Conservation (phyloP, 305 asterid species). For the Petunia hybrid region DNA sequence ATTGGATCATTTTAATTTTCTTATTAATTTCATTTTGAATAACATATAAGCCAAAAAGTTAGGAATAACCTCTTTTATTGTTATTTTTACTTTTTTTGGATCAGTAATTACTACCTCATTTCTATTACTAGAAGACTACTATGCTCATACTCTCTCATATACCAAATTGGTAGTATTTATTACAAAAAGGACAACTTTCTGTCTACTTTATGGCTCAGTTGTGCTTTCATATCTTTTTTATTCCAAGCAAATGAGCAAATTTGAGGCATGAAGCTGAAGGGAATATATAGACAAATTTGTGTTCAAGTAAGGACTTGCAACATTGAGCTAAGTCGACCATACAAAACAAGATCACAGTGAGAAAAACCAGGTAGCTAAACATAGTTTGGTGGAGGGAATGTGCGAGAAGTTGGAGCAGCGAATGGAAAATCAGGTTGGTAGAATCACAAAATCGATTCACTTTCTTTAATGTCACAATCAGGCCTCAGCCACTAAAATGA, state of each 20-base stretch:
- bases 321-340: conserved; percentile 12
- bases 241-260: neutral
- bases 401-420: neutral
- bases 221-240: neutral
- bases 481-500: neutral
- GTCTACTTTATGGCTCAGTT: neutral
- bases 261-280: neutral
- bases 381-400: neutral
- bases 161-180: neutral
- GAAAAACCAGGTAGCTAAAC: conserved; percentile 10
- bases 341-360: conserved; percentile 18
- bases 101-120: neutral
- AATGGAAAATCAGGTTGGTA: neutral
- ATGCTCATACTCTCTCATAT: neutral
- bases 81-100: too few relatives aligned
- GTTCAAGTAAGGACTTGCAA: neutral
- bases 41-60: neutral
- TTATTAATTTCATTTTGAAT: neutral
- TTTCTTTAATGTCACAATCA: neutral
- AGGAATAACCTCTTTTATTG: neutral
- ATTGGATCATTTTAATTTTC: conserved; percentile 1
- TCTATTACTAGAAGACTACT: neutral
- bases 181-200: neutral
- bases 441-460: neutral
- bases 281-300: neutral